Base-by-base conservation (phyloP, 2,329 filamentous ascomycete genomes). In the Sporothrix sp. region DNA sequence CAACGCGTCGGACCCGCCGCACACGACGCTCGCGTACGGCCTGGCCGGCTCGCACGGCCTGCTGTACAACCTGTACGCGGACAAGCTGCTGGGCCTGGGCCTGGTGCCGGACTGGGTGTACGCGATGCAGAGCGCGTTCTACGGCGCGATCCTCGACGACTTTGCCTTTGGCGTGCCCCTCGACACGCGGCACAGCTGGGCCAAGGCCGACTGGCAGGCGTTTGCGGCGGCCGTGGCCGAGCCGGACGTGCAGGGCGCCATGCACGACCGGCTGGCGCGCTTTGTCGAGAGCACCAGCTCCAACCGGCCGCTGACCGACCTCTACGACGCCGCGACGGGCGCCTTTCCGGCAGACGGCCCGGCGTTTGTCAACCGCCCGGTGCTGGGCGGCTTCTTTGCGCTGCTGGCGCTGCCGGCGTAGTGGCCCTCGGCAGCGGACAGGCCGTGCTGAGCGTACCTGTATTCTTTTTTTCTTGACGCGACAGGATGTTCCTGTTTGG, bases 141-240 rank as follows among this genome's bases (percentile, higher is more conserved):
- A 95, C 70, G 72, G 75, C 38, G 76, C 76, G 9, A 79, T 86
- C 3, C 78, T 82, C 47, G 79, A 85, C 55, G 78, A 81, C 60
- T 93, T 87, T 65, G 78, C 81, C 60, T 93, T 87, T 65, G 88
- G 87, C n/a, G 74, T 94, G 1, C 84, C 87, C 0, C 79, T 95
- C 9, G 88, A 95, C 68, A 84, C 79, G 40, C 80, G 88, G 44
- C 86, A 93, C 67, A 70, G 82, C 1, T 91, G 88, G 69, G 85
- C 87, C 55, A 95, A 95, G 69, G 81, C 79, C 1, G 88, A 95
- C 69, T 95, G 88, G 88, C 81, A 90, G 62, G 81, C 93, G 63
- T 90, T 89, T 68, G 79, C 80, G 5, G 88, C 88, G n/a, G 84
- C 87, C 9, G 82, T 90, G 10, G 77, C 85, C 0, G 74, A 73